phyloP scores from a whole-genome alignment of 1,284 basidiomycete genomes.

The Bondarzewia mesenterica region DNA sequence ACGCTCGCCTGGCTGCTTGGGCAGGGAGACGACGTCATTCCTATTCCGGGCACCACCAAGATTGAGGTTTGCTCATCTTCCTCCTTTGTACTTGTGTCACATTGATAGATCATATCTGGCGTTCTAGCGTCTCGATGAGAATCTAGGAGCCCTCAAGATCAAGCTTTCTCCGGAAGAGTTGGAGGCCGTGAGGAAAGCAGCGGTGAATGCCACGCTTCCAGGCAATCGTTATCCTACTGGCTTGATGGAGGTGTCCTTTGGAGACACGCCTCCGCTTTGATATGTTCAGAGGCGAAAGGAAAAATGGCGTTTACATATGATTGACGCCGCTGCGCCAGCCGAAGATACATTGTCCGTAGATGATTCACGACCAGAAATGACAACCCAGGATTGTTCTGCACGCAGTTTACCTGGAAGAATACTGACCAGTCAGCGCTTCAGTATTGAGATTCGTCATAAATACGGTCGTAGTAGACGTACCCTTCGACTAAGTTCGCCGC shows the following conservation, averaged over 20 bases:
- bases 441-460: too few relatives aligned
- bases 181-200: neutral
- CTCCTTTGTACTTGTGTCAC: neutral
- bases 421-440: too few relatives aligned
- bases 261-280: neutral
- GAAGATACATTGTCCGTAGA: too few relatives aligned
- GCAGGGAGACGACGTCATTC: slow-evolving; percentile 44
- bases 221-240: neutral
- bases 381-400: too few relatives aligned
- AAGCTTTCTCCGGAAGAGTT: neutral
- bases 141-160: slow-evolving; percentile 13
- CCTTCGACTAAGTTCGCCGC: too few relatives aligned
- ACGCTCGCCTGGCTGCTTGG: slow-evolving; percentile 54
- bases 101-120: neutral
- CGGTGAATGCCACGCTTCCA: neutral
- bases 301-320: too few relatives aligned
- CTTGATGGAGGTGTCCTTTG: neutral
- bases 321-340: too few relatives aligned
- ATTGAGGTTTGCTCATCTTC: slow-evolving; percentile 23
- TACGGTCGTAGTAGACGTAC: too few relatives aligned
- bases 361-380: too few relatives aligned
- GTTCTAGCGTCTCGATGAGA: slow-evolving; percentile 26
- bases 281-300: too few relatives aligned
- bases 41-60: slow-evolving; percentile 44
- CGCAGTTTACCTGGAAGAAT: too few relatives aligned